Evolutionary conservation across 495 filamentous ascomycete genomes (phyloP), one percentile per base, ranked within the genome.

Genomic region (Wilcoxina mikolae): DNA sequence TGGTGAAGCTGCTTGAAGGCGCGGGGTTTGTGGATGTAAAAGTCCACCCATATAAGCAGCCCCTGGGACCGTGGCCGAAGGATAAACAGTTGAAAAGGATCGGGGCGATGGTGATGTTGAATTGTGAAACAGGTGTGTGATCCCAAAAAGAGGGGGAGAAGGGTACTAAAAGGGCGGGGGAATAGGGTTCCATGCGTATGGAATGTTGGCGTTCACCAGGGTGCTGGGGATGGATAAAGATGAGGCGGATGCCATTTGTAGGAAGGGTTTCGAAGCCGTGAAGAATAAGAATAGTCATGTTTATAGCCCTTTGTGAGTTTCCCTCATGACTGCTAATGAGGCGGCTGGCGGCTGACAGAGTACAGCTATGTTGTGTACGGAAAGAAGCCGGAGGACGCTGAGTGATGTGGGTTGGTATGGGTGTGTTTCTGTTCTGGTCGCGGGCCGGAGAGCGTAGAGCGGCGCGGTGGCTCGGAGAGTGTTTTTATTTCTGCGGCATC

Each of bases 41-140:
- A 41, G 56, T 47, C 7, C 26, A 58, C 11, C 31, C n/a, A 12
- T 48, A 46, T 20, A 49, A 53, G 3, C 42, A 39, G 47, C 73
- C 73, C 1, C 66, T 73, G 58, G 70, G 69, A 46, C 68, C 72
- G 10, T 76, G 73, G 73, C 65, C 73, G 24, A 72, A 70, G 44
- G 69, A 76, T 51, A 65, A 68, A 23, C 69, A 69, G 23, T 60
- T 72, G 43, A 76, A 74, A 56, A 69, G 74, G 25, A 60, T 74
- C 23, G 72, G 73, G 3, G 63, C 18, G 23, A 45, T 47, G 22
- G 24, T 26, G 20, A n/a, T 46, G 11, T 20, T 46, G n/a, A 46
- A 24, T 35, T n/a, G n/a, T n/a, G n/a, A n/a, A n/a, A n/a, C n/a
- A n/a, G n/a, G 31, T 35, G 31, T 7, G 31, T 35, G 31, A 15